Base-by-base conservation (phyloP, 495 filamentous ascomycete genomes). In the Apiosordaria backusii region DNA sequence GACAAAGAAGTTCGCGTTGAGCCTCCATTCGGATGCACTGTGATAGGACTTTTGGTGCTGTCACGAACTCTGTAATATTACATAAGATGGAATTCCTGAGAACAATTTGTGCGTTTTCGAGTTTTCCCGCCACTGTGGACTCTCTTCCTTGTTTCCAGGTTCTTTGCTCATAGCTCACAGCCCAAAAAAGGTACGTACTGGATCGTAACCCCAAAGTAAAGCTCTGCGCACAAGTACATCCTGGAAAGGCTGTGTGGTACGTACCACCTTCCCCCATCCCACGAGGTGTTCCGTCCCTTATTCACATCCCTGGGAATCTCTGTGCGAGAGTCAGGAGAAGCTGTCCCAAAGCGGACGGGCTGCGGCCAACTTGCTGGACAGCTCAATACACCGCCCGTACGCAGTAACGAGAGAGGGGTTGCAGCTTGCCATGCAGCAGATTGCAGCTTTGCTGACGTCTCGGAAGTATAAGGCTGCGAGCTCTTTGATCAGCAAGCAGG, bases 371-470 rank as follows among this genome's bases (percentile, higher is more conserved):
- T 23, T 58, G 45, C n/a, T 45, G 35, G 35, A 45, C 35, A 10
- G 35, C 10, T 45, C 35, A 45, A 45, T 18, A 13, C 35, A 45
- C 35, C 35, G 35, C 35, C 35, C 35, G 35, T 13, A 18, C 35
- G 35, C 35, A 13, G 35, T 13, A 13, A 13, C 35, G 35, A 45
- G 35, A 45, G 35, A 45, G 35, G 35, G 35, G 35, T 45, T 45
- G 35, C 35, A 45, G 35, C 35, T 45, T 45, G 35, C 35, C 35
- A 15, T 45, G 35, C 35, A 45, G 35, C 5, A 45, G 35, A 45
- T 45, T 45, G 35, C 57, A 25, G 57, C 40, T 21, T n/a, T 40
- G 45, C 57, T 68, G 62, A 68, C 61, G 66, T 68, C 66, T 61
- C 50, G 50, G 40, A 50, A 61, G 23, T 62, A 29, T 61, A 60